Percentiles rank a stretch among this genome's conserved stretches.
Conservation (phyloP, 2,329 filamentous ascomycete species). For the Metarhizium album region DNA sequence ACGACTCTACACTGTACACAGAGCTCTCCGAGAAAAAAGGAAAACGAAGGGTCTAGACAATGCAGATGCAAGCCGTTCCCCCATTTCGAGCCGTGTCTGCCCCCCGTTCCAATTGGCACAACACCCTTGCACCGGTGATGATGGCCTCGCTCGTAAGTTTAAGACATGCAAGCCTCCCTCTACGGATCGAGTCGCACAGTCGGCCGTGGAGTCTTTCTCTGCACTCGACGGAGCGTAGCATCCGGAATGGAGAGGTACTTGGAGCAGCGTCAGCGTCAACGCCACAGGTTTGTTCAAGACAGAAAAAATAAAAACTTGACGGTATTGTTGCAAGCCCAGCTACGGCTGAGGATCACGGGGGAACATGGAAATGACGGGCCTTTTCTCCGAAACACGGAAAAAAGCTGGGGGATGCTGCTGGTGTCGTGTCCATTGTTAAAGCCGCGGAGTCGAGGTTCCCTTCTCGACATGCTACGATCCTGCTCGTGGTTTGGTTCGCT, state of each 20-base stretch:
- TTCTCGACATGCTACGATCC: neutral
- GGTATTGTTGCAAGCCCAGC: neutral
- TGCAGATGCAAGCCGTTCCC: neutral
- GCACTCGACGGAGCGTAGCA: no score
- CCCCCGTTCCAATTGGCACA: neutral
- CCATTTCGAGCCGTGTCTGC: neutral
- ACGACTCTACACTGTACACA: neutral
- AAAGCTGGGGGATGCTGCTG: neutral
- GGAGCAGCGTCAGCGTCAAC: neutral
- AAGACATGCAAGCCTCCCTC: conserved; percentile 1
- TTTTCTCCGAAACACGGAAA: neutral
- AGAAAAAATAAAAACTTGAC: neutral
- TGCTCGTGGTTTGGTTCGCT: neutral
- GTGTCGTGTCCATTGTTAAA: neutral
- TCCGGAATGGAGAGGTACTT: no score
- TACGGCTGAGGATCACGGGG: neutral
- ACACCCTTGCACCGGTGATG: neutral
- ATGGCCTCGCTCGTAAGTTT: neutral
- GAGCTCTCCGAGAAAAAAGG: neutral
- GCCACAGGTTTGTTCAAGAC: neutral
- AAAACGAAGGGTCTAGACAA: neutral
- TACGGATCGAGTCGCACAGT: neutral
- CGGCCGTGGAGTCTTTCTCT: no score
- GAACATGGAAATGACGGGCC: neutral
- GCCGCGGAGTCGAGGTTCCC: neutral